Evolutionary conservation across 2,329 filamentous ascomycete genomes (phyloP).

Genomic region (Neofusicoccum kwambonambiense): DNA sequence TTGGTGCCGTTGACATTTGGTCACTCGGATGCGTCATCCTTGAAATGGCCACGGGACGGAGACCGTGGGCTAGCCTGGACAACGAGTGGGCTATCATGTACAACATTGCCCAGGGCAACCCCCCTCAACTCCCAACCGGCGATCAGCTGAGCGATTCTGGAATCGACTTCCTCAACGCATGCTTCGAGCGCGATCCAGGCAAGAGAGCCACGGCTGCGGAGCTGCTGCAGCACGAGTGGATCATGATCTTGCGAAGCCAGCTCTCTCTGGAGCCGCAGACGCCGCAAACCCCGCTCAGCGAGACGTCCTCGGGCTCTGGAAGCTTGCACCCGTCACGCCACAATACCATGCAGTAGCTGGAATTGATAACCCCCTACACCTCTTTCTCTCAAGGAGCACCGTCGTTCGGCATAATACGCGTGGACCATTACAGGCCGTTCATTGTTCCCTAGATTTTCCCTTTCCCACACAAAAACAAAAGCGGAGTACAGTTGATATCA

Average conservation of each 20-base stretch:
- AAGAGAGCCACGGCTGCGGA: conserved; percentile 81
- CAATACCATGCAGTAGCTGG: conserved; percentile 3
- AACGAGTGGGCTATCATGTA: conserved; percentile 99
- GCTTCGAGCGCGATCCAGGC: conserved; percentile 81
- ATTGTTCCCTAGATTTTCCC: background rate
- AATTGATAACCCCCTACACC: background rate
- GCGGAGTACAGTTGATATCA: background rate
- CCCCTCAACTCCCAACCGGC: conserved; percentile 74
- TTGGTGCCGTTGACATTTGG: conserved; percentile 92
- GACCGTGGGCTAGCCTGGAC: conserved; percentile 92
- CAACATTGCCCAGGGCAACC: conserved; percentile 96
- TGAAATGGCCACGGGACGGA: conserved; percentile 93
- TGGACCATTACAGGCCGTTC: background rate
- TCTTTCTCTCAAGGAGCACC: background rate
- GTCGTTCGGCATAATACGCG: background rate
- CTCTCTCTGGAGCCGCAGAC: conserved; percentile 48
- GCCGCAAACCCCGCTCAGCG: conserved; percentile 40
- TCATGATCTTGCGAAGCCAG: conserved; percentile 50
- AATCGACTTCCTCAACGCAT: conserved; percentile 82
- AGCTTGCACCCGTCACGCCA: conserved; percentile 2
- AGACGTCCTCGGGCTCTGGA: conserved; percentile 18
- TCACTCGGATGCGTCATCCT: conserved; percentile 94
- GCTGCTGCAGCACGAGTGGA: conserved; percentile 92
- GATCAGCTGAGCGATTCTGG: conserved; percentile 84
- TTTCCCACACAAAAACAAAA: background rate